A percentile compares a stretch with the other conserved stretches of the same genome.
Conservation (phyloP, 2,329 filamentous ascomycete genomes). For the Knoxdaviesia proteae region DNA sequence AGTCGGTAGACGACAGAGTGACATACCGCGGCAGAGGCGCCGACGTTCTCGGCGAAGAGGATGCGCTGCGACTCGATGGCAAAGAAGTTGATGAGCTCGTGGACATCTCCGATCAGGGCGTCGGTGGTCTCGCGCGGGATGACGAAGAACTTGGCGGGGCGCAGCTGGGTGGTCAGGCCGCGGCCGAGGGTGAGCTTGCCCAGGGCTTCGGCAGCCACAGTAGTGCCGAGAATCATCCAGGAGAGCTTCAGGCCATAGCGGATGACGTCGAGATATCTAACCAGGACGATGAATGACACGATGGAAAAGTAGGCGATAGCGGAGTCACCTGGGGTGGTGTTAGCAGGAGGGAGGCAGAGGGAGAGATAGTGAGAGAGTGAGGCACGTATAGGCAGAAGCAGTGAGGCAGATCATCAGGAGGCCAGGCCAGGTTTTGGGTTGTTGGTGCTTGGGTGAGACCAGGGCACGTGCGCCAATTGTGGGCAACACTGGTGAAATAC, state of each 20-base stretch:
- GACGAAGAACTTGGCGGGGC: conserved; percentile 47
- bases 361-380: not conserved
- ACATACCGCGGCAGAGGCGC: conserved; percentile 37
- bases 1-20: not conserved
- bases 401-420: not conserved
- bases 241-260: conserved; percentile 45
- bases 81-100: conserved; percentile 53
- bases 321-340: conserved; percentile 29
- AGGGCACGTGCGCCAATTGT: too few species aligned
- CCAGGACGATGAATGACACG: conserved; percentile 37
- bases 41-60: conserved; percentile 45
- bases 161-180: conserved; percentile 42
- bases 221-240: conserved; percentile 39
- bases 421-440: not conserved
- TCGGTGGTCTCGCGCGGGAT: conserved; percentile 42
- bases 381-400: conserved; percentile 1
- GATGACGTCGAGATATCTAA: conserved; percentile 44
- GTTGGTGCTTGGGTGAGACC: too few species aligned
- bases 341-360: conserved; percentile 2
- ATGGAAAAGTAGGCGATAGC: conserved; percentile 40
- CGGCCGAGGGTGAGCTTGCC: conserved; percentile 41
- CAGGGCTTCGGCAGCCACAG: conserved; percentile 36
- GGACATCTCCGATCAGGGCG: conserved; percentile 37
- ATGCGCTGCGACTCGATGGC: conserved; percentile 50
- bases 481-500: too few species aligned